These are phyloP conservation scores for Magnusiomyces fungicola DNA, from an alignment of 1,139 yeast species.

Conservation along the genomic window DNA sequence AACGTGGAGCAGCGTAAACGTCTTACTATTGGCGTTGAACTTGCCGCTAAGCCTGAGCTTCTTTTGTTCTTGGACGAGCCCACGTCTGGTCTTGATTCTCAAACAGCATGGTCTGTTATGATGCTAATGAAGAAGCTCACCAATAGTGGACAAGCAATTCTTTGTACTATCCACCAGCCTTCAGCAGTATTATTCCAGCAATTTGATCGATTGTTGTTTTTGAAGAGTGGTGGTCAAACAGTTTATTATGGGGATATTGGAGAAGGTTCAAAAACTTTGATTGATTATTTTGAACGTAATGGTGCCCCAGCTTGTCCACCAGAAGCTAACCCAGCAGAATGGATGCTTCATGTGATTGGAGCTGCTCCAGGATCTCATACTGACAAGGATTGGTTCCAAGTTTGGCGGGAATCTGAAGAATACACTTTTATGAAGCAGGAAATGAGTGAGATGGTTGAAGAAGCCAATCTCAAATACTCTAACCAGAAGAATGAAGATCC, in stretches of 20 bases:
- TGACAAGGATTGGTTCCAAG: constrained; percentile 54
- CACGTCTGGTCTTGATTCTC: constrained; percentile 88
- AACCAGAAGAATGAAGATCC: constrained; percentile 25
- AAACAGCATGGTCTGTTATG: constrained; percentile 84
- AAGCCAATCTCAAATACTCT: constrained; percentile 19
- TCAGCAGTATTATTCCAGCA: constrained; percentile 70
- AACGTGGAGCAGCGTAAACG: constrained; percentile 85
- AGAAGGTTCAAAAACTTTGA: constrained; percentile 49
- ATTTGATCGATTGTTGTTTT: constrained; percentile 65
- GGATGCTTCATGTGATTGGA: constrained; percentile 76
- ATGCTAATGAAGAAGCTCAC: constrained; percentile 69
- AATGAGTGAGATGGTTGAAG: constrained; percentile 23
- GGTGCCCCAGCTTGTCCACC: constrained; percentile 63
- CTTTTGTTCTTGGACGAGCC: constrained; percentile 85
- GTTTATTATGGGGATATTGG: constrained; percentile 81
- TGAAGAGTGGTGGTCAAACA: constrained; percentile 69
- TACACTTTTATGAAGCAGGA: constrained; percentile 36
- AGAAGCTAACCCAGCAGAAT: constrained; percentile 72
- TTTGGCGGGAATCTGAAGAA: constrained; percentile 58
- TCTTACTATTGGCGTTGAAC: constrained; percentile 76
- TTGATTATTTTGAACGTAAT: constrained; percentile 58
- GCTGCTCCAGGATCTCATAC: constrained; percentile 75
- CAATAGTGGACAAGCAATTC: constrained; percentile 71
- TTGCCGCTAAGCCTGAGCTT: constrained; percentile 80
- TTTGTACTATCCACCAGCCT: constrained; percentile 82